Evolutionary conservation across 495 filamentous ascomycete species (phyloP), one percentile per base, ranked within the genome.

Genomic region (Xylaria longipes): DNA sequence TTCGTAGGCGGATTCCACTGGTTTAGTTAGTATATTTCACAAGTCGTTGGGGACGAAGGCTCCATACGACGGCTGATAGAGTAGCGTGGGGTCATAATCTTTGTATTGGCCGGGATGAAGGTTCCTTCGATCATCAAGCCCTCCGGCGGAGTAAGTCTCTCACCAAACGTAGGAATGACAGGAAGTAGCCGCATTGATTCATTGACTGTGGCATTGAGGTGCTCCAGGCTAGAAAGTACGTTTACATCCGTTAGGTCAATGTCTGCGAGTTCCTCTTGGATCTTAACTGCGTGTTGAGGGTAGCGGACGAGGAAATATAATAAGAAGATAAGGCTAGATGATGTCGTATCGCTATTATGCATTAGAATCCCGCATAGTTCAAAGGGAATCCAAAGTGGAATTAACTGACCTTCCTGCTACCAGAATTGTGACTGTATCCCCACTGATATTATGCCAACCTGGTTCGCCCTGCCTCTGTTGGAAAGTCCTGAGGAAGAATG

Each of bases 1-100:
- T 15, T 37, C 70, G 57, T 83, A 86, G 17, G 71, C 41, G 3
- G 41, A 17, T 35, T 46, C 37, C 27, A 72, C 64, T 72, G 20
- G 5, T 14, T 4, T 5, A 52, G n/a, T 20, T 17, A 52, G 48
- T 20, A 20, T 5, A 52, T 22, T 4, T 52, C 48, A 52, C 15
- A 4, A 5, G 11, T 52, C 5, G 15, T 22, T 52, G 5, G 5
- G 5, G 11, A 22, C n/a, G n/a, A 52, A 52, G 12, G 11, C n/a
- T 4, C n/a, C 48, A 5, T 22, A 52, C 48, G 20, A 5, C 48
- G 48, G 5, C 48, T 14, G 5, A 52, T 17, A 14, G 15, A 20
- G 20, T 52, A 52, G 48, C 48, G 48, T 22, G 48, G 48, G 20
- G 48, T 14, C 5, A 22, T 5, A 5, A 52, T 22, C 15, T 52